Evolutionary conservation across 176 grass and related monocot species (phyloP), one percentile per base, ranked within the genome.

Genomic region (Dactylis glomerata): DNA sequence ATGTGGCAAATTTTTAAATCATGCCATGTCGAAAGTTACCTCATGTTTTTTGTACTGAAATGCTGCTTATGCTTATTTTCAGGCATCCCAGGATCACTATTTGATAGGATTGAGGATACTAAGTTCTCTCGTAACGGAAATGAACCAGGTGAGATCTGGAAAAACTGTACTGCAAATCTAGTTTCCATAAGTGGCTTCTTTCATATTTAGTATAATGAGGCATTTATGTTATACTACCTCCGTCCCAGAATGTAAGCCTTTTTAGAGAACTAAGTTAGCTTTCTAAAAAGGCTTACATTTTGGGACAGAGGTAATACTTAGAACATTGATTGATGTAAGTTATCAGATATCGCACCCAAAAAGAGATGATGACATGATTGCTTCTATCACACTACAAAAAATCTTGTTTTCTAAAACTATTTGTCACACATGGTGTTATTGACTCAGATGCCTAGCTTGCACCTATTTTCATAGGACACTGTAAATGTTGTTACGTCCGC

Each of bases 61-160:
- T 23, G 36, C 72, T 75, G 41, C 67, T 75, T 86, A 70, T 85
- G 42, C 33, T 22, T 86, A 63, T 77, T 13, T 91, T 85, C 90
- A 99, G 97, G 93, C 91, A 81, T 91, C 93, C 10, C 87, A 92
- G 82, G 91, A 96, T 87, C 97, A 99, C 83, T 99, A 99, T 91
- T 93, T 94, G 27, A 99, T 99, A 81, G 97, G 97, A 47, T 85
- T 99, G 92, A 99, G 89, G 90, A 96, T 99, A 76, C 76, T 99
- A 84, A 92, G 89, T 82, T 88, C 86, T 81, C 91, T 99, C 16
- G 93, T 92, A 76, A 87, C 80, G 79, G 97, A 99, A 86, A 99
- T 99, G 88, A 99, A 96, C 82, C 97, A 99, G 93, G 97, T 99
- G 82, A 78, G 81, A 70, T 33, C 55, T 79, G 54, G 6, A 84